Percentiles rank a stretch among this genome's conserved stretches.
These are phyloP conservation scores for Phalaenopsis hybrid DNA, from an alignment of 116 monocot genomes.

Conservation along the genomic window DNA sequence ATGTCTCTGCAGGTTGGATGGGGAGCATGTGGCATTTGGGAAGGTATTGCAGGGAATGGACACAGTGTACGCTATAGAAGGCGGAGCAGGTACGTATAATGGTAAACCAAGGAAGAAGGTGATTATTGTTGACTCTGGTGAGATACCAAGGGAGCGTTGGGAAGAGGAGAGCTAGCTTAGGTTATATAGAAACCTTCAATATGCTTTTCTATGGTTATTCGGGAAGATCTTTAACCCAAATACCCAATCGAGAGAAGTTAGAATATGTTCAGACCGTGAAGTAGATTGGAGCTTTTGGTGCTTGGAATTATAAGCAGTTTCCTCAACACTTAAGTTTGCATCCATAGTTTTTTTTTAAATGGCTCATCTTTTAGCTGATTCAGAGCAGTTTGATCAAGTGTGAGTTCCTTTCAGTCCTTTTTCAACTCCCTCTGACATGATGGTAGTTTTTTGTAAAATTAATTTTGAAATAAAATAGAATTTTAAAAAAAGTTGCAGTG, in stretches of 20 bases:
- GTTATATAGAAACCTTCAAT: not conserved
- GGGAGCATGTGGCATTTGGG: slow-evolving; percentile 88
- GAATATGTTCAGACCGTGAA: not conserved
- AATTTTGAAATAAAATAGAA: no score
- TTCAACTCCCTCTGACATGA: no score
- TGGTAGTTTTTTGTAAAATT: no score
- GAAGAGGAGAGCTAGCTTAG: slow-evolving; percentile 27
- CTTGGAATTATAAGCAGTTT: no score
- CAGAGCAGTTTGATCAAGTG: no score
- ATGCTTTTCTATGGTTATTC: no score
- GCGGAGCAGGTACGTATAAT: slow-evolving; percentile 81
- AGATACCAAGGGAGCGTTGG: slow-evolving; percentile 55
- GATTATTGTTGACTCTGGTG: slow-evolving; percentile 68
- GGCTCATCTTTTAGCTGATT: no score
- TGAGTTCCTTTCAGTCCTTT: no score
- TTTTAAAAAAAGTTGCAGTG: no score
- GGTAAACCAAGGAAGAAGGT: slow-evolving; percentile 93
- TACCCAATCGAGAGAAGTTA: not conserved
- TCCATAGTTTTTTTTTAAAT: no score
- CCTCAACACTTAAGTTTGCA: no score
- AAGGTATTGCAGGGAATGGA: slow-evolving; percentile 88
- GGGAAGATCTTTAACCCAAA: not conserved
- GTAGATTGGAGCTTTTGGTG: not conserved
- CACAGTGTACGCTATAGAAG: slow-evolving; percentile 76
- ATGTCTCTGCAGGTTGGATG: slow-evolving; percentile 63